Conservation (phyloP, 805 yeast species). For the Nakazawaea ambrosiae region DNA sequence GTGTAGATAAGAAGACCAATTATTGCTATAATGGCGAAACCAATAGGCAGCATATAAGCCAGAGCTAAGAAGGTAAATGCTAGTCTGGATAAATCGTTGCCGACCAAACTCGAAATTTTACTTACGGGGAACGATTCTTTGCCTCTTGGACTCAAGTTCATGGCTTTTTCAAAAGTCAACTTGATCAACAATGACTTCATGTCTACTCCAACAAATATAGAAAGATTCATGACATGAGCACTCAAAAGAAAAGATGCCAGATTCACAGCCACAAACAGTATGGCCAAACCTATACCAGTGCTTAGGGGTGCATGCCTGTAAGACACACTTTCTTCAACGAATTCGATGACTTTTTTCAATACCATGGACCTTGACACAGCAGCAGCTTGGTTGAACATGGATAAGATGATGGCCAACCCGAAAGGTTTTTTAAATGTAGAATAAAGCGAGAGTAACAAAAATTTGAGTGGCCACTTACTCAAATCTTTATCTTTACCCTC, state of each 20-base stretch:
- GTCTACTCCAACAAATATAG: conserved; percentile 61
- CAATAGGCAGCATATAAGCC: conserved; percentile 56
- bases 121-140: conserved; percentile 58
- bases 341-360: conserved; percentile 56
- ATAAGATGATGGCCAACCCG: conserved; percentile 20
- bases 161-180: conserved; percentile 61
- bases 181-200: conserved; percentile 65
- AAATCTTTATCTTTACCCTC: conserved; percentile 27
- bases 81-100: conserved; percentile 78
- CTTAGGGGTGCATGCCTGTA: conserved; percentile 36
- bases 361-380: conserved; percentile 54
- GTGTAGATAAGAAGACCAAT: conserved; percentile 57
- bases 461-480: conserved; percentile 28
- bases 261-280: conserved; percentile 58
- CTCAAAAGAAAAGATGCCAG: conserved; percentile 37
- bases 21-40: conserved; percentile 54
- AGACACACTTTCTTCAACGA: conserved; percentile 43
- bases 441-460: conserved; percentile 34
- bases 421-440: conserved; percentile 28
- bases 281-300: conserved; percentile 67
- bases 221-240: conserved; percentile 56
- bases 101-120: conserved; percentile 66
- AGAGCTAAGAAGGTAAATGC: conserved; percentile 66
- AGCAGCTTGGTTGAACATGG: conserved; percentile 38
- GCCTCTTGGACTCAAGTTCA: conserved; percentile 49